These are phyloP conservation scores for Coemansia sp. DNA, from an alignment of 192 early-diverging fungal species.

Conservation along the genomic window DNA sequence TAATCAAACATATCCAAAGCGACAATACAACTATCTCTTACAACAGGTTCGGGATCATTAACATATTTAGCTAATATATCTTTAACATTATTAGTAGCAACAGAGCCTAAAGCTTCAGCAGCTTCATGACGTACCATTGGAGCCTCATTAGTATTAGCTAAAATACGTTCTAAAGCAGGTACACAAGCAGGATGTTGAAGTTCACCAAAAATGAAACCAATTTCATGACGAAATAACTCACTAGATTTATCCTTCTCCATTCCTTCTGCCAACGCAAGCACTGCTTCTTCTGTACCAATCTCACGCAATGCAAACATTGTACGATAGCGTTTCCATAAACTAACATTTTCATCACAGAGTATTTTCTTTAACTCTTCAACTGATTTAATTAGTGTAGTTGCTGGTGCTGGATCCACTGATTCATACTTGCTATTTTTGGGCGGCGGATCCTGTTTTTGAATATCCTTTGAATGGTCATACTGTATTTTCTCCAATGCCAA, in stretches of 20 bases:
- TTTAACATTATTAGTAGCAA: slow-evolving; percentile 86
- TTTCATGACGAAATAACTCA: slow-evolving; percentile 91
- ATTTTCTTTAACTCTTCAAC: slow-evolving; percentile 64
- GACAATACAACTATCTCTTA: slow-evolving; percentile 88
- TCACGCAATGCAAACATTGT: slow-evolving; percentile 95
- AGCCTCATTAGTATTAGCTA: slow-evolving; percentile 75
- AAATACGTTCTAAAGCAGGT: slow-evolving; percentile 72
- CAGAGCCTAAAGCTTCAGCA: slow-evolving; percentile 94
- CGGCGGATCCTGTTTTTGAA: slow-evolving; percentile 19
- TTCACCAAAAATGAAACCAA: slow-evolving; percentile 96
- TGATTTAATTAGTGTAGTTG: slow-evolving; percentile 60
- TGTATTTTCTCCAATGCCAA: slow-evolving; percentile 84
- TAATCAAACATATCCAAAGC: slow-evolving; percentile 96
- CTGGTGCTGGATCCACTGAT: slow-evolving; percentile 92
- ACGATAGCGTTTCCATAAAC: slow-evolving; percentile 89
- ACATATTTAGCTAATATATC: slow-evolving; percentile 68
- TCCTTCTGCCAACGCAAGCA: slow-evolving; percentile 80
- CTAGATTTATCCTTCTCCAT: slow-evolving; percentile 70
- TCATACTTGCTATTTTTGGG: slow-evolving; percentile 58
- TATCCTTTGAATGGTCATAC: slow-evolving; percentile 62
- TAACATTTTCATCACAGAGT: slow-evolving; percentile 66
- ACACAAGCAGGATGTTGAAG: slow-evolving; percentile 91
- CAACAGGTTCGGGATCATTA: slow-evolving; percentile 76
- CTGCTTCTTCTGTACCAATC: slow-evolving; percentile 76
- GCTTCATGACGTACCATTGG: slow-evolving; percentile 97